These are phyloP conservation scores for Boletus albobrunnescens DNA, from an alignment of 1,284 basidiomycete species.

Conservation along the genomic window DNA sequence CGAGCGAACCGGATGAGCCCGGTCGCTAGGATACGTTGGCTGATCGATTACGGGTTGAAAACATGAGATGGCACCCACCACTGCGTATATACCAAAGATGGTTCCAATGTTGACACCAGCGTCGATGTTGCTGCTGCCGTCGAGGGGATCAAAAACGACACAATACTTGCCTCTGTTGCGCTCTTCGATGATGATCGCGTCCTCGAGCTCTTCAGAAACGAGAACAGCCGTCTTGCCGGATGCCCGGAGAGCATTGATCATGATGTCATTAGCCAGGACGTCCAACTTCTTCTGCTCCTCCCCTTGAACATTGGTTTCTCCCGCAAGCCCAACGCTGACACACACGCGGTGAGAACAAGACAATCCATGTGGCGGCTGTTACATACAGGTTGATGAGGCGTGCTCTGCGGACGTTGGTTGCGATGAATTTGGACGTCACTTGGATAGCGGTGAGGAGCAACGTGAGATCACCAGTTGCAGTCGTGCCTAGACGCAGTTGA, in stretches of 20 bases:
- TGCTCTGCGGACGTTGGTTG: constrained; percentile 95
- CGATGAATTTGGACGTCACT: constrained; percentile 95
- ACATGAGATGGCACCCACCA: constrained; percentile 50
- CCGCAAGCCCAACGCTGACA: constrained; percentile 85
- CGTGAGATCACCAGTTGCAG: constrained; percentile 91
- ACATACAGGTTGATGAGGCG: constrained; percentile 93
- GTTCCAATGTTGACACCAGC: constrained; percentile 99
- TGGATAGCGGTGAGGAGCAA: constrained; percentile 94
- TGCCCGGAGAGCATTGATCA: constrained; percentile 93
- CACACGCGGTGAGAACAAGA: constrained; percentile 8
- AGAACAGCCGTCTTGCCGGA: constrained; percentile 96
- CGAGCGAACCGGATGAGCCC: constrained; percentile 73
- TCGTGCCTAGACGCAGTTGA: constrained; percentile 73
- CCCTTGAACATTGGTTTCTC: constrained; percentile 94
- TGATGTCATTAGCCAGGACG: constrained; percentile 97
- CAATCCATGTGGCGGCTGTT: neutral
- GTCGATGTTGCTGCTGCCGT: constrained; percentile 98
- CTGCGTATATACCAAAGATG: constrained; percentile 96
- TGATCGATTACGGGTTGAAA: neutral
- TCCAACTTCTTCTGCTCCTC: constrained; percentile 99
- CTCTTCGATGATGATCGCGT: constrained; percentile 87
- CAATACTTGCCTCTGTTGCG: constrained; percentile 82
- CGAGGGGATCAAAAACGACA: constrained; percentile 98
- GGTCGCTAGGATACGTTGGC: constrained; percentile 46
- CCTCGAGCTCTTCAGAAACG: constrained; percentile 94